phyloP scores from a whole-genome alignment of 2,329 filamentous ascomycete species.

The Fusarium caatingaense region DNA sequence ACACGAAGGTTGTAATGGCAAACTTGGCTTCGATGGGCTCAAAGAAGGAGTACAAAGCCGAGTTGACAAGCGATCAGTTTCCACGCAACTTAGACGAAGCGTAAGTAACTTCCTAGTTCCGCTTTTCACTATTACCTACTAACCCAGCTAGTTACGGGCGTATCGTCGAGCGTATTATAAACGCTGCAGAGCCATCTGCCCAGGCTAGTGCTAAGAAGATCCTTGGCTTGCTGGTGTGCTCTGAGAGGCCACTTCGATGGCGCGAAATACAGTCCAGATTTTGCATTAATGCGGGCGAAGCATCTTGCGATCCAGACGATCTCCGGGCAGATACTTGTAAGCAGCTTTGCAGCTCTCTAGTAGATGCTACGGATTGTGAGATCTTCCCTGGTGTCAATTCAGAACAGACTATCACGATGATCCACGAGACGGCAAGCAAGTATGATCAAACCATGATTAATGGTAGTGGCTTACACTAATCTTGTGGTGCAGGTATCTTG shows the following conservation, averaged over 20 bases:
- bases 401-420: rapidly evolving
- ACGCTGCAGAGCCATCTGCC: rapidly evolving
- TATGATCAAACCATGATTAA: not conserved
- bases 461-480: rapidly evolving
- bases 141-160: rapidly evolving
- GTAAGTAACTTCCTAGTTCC: not conserved
- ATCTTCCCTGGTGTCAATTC: rapidly evolving
- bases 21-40: rapidly evolving
- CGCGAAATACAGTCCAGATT: not conserved
- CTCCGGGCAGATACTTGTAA: rapidly evolving
- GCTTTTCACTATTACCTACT: rapidly evolving
- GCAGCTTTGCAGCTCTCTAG: rapidly evolving
- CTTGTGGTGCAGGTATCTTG: rapidly evolving
- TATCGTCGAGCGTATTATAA: rapidly evolving
- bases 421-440: not conserved
- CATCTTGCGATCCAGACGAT: rapidly evolving
- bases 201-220: not conserved
- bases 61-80: rapidly evolving
- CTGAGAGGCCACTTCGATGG: not conserved
- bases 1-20: rapidly evolving
- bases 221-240: rapidly evolving
- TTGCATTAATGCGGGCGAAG: rapidly evolving
- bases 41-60: rapidly evolving
- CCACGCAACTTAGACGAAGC: rapidly evolving
- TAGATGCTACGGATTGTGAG: rapidly evolving